Evolutionary conservation across 805 yeast genomes (phyloP).

Genomic region (Starmerella cellae): DNA sequence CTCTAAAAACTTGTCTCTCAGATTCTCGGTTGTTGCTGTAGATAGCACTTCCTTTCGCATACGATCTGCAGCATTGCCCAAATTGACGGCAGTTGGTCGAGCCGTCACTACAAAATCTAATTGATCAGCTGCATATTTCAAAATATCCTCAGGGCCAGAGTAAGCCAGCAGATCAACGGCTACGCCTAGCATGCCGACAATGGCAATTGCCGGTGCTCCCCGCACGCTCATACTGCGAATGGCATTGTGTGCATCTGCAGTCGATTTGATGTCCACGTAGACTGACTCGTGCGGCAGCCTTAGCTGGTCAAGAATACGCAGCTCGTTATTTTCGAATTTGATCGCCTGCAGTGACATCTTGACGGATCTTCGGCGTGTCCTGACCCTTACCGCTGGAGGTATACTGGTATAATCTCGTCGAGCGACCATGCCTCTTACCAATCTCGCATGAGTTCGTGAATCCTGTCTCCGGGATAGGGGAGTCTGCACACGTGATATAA

Average conservation of each 20-base stretch:
- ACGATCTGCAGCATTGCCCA: constrained; percentile 57
- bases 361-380: background rate
- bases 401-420: no score
- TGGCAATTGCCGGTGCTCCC: constrained; percentile 98
- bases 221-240: constrained; percentile 86
- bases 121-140: constrained; percentile 27
- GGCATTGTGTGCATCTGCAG: constrained; percentile 69
- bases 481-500: no score
- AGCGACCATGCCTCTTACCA: no score
- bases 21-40: background rate
- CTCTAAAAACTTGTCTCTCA: constrained; percentile 10
- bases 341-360: constrained; percentile 11
- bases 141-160: constrained; percentile 20
- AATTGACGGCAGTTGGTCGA: constrained; percentile 92
- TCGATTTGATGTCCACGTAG: constrained; percentile 47
- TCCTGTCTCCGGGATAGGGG: no score
- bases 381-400: no score
- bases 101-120: constrained; percentile 59
- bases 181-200: constrained; percentile 77
- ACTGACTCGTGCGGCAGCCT: constrained; percentile 65
- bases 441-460: no score
- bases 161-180: constrained; percentile 49
- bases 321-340: constrained; percentile 26
- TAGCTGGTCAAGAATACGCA: constrained; percentile 68
- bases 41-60: constrained; percentile 20